Base-by-base conservation (phyloP, 108 stramenopile species). In the Aurantiochytrium sp. region DNA sequence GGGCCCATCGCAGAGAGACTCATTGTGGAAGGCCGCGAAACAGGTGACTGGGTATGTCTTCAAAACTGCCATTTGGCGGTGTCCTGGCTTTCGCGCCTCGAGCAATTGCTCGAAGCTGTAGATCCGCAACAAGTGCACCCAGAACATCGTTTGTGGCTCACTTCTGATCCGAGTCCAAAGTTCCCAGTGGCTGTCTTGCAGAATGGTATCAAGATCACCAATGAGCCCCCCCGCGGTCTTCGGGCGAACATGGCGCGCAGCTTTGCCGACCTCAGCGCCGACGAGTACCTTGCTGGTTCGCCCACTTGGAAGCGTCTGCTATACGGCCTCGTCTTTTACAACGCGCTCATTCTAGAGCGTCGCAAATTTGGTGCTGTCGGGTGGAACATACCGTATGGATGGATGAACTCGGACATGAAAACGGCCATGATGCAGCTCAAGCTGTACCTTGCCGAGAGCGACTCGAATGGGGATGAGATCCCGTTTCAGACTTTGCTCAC, bases 11-110 rank as follows among this genome's bases (percentile, higher is more conserved):
- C 93, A 4, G 93, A 93, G 45, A 49, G 73, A 44, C 28, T 90
- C 14, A 93, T 94, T 49, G 90, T 21, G 71, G 90, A 87, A 59
- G 90, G 72, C 55, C 88, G 92, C 53, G 89, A 47, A 87, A 58
- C 23, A 47, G 95, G 95, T 58, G 91, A 92, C 51, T 95, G 95
- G 95, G 95, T 95, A 16, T 94, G 93, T 88, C 90, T 95, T n/a
- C 95, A 95, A 91, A 95, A 95, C 91, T 95, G 94, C 88, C 94
- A 95, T 57, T 69, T 95, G 43, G 94, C 89, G 47, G 90, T 94
- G 5, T 93, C 93, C 19, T 95, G 94, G 94, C 71, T 95, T 55
- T 51, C 87, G 10, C 90, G 91, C 4, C 89, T 95, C 44, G 94
- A 95, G 89, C 89, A 92, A 0, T 14, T 95, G 92, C 90, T 90